Base-by-base conservation (phyloP, 1,139 yeast genomes). In the Saccharomyces hybrid region DNA sequence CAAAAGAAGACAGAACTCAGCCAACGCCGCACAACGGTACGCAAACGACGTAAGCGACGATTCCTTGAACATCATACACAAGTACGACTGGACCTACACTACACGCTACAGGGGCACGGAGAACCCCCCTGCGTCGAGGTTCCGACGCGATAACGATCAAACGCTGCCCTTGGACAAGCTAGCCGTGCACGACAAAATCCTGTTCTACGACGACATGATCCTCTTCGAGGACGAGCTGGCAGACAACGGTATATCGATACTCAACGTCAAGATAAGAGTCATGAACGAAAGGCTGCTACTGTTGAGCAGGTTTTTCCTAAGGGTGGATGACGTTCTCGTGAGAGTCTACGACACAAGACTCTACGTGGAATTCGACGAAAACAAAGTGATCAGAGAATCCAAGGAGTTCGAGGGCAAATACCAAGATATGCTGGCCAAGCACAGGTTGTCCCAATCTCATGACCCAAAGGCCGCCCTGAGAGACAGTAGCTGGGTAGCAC, bases 21-120 rank as follows among this genome's bases (percentile, higher is more conserved):
- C n/a, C n/a, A n/a, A n/a, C n/a, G n/a, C n/a, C n/a, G n/a, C n/a
- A n/a, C n/a, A n/a, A n/a, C n/a, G n/a, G n/a, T n/a, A n/a, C n/a
- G n/a, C n/a, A n/a, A n/a, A 58, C 32, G 65, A 61, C 9, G 57
- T 60, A 19, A 77, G 72, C 50, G 78, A 73, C 19, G 73, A 72
- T 46, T 74, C 81, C 8, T 69, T 80, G 56, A 78, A 78, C 46
- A 78, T 83, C 55, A 80, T 84, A 51, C 87, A 86, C 63, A 95
- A 96, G 1, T 95, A 82, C 70, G 99, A 93, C 72, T 93, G 99
- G 99, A 93, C 99, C 0, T 93, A 93, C 68, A 81, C 96, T 0
- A 83, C 97, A 0, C 74, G 77, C 51, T 93, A 91, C 68, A 77
- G 75, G 55, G 99, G 98, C 0, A 78, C 85, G 0, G 63, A 68